Evolutionary conservation across 495 filamentous ascomycete species (phyloP), one percentile per base, ranked within the genome.

Genomic region (Lindgomyces ingoldianus): DNA sequence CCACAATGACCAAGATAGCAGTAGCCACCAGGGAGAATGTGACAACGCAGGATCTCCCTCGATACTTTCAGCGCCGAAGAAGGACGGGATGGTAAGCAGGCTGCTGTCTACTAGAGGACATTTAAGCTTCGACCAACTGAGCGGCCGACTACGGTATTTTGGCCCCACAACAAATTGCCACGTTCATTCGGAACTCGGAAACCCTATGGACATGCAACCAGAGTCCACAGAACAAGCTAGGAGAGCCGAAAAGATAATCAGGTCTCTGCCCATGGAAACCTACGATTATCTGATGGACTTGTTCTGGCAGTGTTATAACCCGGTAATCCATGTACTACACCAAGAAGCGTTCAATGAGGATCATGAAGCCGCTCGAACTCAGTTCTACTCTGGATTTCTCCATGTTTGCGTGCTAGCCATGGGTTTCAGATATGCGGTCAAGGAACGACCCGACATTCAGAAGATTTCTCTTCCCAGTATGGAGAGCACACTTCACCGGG

Each of bases 341-440:
- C 73, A 74, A 55, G 70, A 73, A 0, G 75, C 77, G 0, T 84
- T 84, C 58, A 75, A 80, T 48, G 77, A 79, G n/a, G 81, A 81
- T 50, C 69, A 74, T 22, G 72, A 77, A n/a, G 65, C 69, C 36
- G 74, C 77, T 14, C 74, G 75, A 45, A 74, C 75, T 14, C 76
- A 75, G 39, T 80, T 78, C 45, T 84, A 84, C 65, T 79, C 77
- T 1, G 70, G 72, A 0, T 82, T 84, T 56, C 68, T 84, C 4
- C 81, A 84, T 60, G 73, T 84, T n/a, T 72, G 77, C 49, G 77
- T 83, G 19, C 72, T 84, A 12, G 81, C 81, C 0, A 75, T 81
- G 69, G 81, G 80, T 8, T 84, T 75, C 64, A 74, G 78, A 33
- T 82, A 76, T 70, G 76, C 79, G 29, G 79, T 83, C 53, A 72